Evolutionary conservation across 768 basidiomycete species (phyloP).

Genomic region (Daedaleopsis sinensis): DNA sequence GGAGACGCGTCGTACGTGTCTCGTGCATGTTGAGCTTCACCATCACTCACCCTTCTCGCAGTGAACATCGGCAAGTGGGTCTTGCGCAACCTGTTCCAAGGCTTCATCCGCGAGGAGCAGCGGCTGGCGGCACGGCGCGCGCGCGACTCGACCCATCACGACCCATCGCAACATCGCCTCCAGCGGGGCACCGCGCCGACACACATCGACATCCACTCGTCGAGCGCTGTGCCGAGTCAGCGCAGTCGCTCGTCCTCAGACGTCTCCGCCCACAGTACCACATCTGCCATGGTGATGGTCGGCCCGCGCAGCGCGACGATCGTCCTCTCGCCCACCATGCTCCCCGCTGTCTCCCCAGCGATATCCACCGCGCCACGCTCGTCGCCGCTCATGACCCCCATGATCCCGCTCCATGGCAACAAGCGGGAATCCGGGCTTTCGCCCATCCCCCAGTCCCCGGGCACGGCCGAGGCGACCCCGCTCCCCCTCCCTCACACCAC

Average conservation of each 20-base stretch:
- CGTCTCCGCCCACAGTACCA: constrained; percentile 15
- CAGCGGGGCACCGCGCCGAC: constrained; percentile 29
- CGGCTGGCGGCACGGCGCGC: no score
- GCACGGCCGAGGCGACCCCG: constrained; percentile 20
- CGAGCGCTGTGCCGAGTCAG: constrained; percentile 7
- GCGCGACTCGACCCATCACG: constrained; percentile 22
- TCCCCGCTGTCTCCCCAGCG: constrained; percentile 62
- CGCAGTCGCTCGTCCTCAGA: constrained; percentile 36
- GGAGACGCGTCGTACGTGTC: constrained; percentile 79
- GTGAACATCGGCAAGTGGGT: constrained; percentile 95
- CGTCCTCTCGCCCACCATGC: constrained; percentile 64
- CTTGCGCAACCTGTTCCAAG: constrained; percentile 79
- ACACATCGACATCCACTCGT: constrained; percentile 31
- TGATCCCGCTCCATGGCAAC: constrained; percentile 46
- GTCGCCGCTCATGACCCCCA: constrained; percentile 61
- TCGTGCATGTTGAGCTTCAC: constrained; percentile 1
- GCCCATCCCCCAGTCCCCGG: constrained; percentile 32
- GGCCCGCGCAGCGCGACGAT: constrained; percentile 45
- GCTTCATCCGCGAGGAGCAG: no score
- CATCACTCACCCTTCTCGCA: constrained; percentile 32
- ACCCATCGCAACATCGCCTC: constrained; percentile 21
- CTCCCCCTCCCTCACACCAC: constrained; percentile 14
- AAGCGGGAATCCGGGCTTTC: constrained; percentile 28
- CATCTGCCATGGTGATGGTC: constrained; percentile 8
- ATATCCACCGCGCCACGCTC: constrained; percentile 45